Evolutionary conservation across 2,329 filamentous ascomycete genomes (phyloP).

Genomic region (Fusarium anguioides): DNA sequence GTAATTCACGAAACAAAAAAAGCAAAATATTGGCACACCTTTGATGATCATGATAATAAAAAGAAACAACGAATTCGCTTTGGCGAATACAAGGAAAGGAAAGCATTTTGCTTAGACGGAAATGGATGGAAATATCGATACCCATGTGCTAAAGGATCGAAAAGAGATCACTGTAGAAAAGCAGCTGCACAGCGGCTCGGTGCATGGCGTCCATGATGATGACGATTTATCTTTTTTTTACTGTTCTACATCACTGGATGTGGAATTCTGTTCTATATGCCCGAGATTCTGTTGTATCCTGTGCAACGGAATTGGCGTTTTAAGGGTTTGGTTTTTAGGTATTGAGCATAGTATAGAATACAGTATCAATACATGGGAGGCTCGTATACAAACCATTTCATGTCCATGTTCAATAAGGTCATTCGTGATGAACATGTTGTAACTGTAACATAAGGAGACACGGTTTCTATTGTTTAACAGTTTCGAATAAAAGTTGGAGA

Average conservation of each 20-base stretch:
- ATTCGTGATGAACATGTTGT: neutral
- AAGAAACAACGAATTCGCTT: constrained; percentile 16
- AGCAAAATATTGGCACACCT: constrained; percentile 12
- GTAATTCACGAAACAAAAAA: constrained; percentile 37
- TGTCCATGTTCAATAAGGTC: neutral
- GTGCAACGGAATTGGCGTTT: constrained; percentile 30
- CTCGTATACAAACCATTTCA: neutral
- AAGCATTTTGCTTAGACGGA: constrained; percentile 40
- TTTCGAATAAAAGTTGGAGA: neutral
- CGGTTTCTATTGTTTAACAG: no score
- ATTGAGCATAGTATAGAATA: constrained; percentile 3
- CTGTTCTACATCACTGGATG: neutral
- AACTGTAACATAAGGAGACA: no score
- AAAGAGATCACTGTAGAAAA: constrained; percentile 41
- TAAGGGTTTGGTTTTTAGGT: neutral
- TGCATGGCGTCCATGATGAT: constrained; percentile 41
- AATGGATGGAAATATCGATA: constrained; percentile 41
- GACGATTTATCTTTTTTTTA: constrained; percentile 27
- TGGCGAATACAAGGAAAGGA: constrained; percentile 25
- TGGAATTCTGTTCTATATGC: neutral
- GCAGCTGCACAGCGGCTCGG: constrained; percentile 27
- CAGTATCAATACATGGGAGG: neutral
- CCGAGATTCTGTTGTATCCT: neutral
- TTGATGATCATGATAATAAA: constrained; percentile 39
- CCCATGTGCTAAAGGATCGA: constrained; percentile 40